Percentiles rank a stretch among this genome's conserved stretches.
Conservation (phyloP, 805 yeast species). For the Zygosaccharomyces bailii region DNA sequence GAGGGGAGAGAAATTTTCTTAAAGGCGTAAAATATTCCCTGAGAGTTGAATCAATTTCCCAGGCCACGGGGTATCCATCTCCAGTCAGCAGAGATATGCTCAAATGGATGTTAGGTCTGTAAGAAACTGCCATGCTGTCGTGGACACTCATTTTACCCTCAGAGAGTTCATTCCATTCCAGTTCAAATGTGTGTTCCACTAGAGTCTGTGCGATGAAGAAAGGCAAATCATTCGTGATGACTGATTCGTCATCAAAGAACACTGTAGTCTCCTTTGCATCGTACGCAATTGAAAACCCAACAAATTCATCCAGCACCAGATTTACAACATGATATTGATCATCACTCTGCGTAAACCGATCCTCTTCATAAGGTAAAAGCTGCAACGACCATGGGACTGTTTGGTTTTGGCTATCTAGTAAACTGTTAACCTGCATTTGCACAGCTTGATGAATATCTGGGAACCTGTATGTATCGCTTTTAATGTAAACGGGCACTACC, state of each 20-base stretch:
- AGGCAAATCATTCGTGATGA: conserved; percentile 60
- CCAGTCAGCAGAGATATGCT: conserved; percentile 73
- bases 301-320: conserved; percentile 40
- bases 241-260: conserved; percentile 37
- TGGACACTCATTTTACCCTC: conserved; percentile 12
- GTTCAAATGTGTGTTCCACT: conserved; percentile 43
- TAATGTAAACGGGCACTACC: conserved; percentile 42
- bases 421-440: conserved; percentile 44
- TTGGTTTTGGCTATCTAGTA: conserved; percentile 36
- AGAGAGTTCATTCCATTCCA: conserved; percentile 38
- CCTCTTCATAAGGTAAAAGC: conserved; percentile 25
- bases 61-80: conserved; percentile 58
- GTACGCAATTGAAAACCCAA: conserved; percentile 45
- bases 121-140: conserved; percentile 33
- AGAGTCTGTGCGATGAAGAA: conserved; percentile 54
- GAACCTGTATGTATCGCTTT: conserved; percentile 47
- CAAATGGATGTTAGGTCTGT: conserved; percentile 65
- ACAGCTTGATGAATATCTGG: conserved; percentile 66
- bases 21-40: conserved; percentile 53
- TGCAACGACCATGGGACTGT: conserved; percentile 38
- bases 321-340: conserved; percentile 37
- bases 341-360: conserved; percentile 16
- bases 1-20: conserved; percentile 47
- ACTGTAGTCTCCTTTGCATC: conserved; percentile 39
- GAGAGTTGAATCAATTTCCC: conserved; percentile 67